A percentile compares a stretch with the other conserved stretches of the same genome.
phyloP scores from a whole-genome alignment of 1,139 yeast species.

The Taiozyma sp. region DNA sequence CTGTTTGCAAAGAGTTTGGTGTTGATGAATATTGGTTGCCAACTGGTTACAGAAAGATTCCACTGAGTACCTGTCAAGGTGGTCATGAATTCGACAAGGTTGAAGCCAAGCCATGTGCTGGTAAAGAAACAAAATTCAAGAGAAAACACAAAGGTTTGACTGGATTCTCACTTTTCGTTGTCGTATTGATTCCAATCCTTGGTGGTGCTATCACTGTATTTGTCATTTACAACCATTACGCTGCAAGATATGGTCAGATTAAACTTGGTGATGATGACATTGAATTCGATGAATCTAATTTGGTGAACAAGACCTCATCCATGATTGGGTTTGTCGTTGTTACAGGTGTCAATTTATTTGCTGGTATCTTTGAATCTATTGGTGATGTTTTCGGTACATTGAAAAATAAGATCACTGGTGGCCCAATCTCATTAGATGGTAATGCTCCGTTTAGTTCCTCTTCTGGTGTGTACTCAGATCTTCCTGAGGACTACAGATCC shows the following conservation, averaged over 20 bases:
- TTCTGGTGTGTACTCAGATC: conserved; percentile 7
- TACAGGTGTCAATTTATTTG: conserved; percentile 13
- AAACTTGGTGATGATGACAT: conserved; percentile 71
- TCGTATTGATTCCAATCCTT: conserved; percentile 42
- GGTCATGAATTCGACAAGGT: conserved; percentile 66
- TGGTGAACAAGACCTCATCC: conserved; percentile 19
- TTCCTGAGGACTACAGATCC: conserved; percentile 3
- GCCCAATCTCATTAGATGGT: conserved; percentile 15
- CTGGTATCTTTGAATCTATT: conserved; percentile 1
- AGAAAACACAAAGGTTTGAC: conserved; percentile 48
- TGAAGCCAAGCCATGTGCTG: conserved; percentile 74
- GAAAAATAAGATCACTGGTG: conserved; percentile 7
- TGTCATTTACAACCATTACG: conserved; percentile 78
- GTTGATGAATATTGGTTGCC: conserved; percentile 69
- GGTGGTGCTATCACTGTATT: conserved; percentile 54
- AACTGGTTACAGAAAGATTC: conserved; percentile 76
- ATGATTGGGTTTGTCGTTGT: conserved; percentile 21
- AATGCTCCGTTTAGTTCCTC: conserved; percentile 1
- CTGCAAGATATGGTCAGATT: conserved; percentile 79
- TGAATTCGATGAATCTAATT: conserved; percentile 61
- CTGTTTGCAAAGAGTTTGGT: conserved; percentile 54
- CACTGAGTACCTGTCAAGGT: conserved; percentile 69
- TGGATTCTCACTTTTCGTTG: conserved; percentile 25
- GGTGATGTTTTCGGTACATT: conserved; percentile 1
- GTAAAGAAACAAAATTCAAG: conserved; percentile 65